Base-by-base conservation (phyloP, 2,329 filamentous ascomycete species). In the Calonectria pteridis region DNA sequence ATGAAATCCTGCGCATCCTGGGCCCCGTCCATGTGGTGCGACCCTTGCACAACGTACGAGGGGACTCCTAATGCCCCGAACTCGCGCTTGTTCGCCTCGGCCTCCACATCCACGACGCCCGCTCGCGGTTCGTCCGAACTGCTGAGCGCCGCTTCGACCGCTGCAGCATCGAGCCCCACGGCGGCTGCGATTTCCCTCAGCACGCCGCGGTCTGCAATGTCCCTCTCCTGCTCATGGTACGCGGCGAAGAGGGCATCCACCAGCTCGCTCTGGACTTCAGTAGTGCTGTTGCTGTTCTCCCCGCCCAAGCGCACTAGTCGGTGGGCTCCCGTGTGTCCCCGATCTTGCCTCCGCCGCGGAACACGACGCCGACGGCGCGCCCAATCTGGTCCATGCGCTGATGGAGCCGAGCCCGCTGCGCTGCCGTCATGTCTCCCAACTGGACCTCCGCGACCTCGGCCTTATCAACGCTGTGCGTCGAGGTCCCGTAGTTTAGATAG, bases 321-420 rank as follows among this genome's bases (percentile, higher is more conserved):
- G 74, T 86, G 85, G 7, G 83, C 82, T 83, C 76, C 16, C 79
- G 77, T 4, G 83, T 85, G 53, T 77, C 79, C 13, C 84, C 84
- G 40, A 85, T 82, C 64, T 77, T 80, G 23, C 82, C 82, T 23
- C 81, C 81, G 35, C 74, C 75, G 63, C 78, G 83, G 73, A 85
- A 84, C n/a, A 76, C 40, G 64, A 85, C 84, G 1, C 83, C 84
- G 28, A 82, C 75, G 0, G 77, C 77, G 7, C 78, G 79, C 7
- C 82, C 84, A 16, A 83, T 79, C 67, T 77, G 67, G 28, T 80
- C 67, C 74, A 82, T 79, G 0, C 81, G 80, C 33, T 76, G 73
- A 23, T 81, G 73, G 10, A 82, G 74, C 16, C 79, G 80, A 13
- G 75, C 77, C 6, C 81, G 79, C 50, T 81, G 78, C 29, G 82